Percentiles rank a stretch among this genome's conserved stretches.
Conservation (phyloP, 1,139 yeast species). For the Entelexis paramagnoliae region DNA sequence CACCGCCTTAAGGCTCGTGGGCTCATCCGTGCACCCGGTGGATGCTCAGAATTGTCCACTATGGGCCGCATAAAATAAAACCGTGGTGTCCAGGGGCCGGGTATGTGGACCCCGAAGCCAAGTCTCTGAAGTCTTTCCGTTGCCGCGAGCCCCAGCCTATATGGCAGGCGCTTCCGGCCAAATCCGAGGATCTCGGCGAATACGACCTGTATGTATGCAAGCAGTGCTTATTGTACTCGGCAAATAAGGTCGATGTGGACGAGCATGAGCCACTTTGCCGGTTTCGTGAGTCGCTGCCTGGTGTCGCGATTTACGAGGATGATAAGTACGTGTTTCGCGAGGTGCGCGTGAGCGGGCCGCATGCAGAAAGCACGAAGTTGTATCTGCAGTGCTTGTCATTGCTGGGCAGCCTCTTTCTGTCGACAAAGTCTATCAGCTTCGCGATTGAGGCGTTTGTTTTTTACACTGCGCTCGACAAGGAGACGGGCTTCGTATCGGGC, state of each 20-base stretch:
- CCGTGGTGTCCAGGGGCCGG: conserved; percentile 25
- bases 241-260: conserved; percentile 30
- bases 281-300: conserved; percentile 40
- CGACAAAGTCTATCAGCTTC: conserved; percentile 79
- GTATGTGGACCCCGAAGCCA: conserved; percentile 21
- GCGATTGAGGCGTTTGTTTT: conserved; percentile 70
- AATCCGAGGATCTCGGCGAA: conserved; percentile 16
- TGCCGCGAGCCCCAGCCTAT: conserved; percentile 23
- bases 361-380: conserved; percentile 32
- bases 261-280: conserved; percentile 38
- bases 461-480: conserved; percentile 45
- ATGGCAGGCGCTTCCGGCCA: conserved; percentile 22
- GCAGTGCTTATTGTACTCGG: conserved; percentile 71
- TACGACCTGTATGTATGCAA: conserved; percentile 46
- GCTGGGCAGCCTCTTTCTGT: conserved; percentile 81
- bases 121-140: conserved; percentile 23
- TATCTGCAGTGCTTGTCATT: conserved; percentile 76
- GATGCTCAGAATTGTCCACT: conserved; percentile 23
- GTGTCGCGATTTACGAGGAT: conserved; percentile 59
- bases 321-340: conserved; percentile 45
- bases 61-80: conserved; percentile 21
- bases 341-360: conserved; percentile 3
- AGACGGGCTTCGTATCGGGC: conserved; percentile 41
- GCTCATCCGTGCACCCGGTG: background rate
- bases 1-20: background rate